phyloP scores from a whole-genome alignment of 176 grass and related monocot species.

The Carex cristatella region DNA sequence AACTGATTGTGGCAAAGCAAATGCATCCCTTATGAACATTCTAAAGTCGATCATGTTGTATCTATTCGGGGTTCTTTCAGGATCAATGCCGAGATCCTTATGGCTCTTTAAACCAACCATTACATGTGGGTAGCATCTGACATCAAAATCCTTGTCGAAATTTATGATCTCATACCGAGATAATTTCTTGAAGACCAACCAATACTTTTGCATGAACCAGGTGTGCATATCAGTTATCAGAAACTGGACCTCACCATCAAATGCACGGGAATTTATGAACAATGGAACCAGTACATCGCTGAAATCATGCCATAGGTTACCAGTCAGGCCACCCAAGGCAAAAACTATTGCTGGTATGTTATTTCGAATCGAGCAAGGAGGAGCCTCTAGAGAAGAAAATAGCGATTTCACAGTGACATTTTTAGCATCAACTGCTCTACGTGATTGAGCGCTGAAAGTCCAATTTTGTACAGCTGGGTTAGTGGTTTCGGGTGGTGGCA shows the following conservation, averaged over 20 bases:
- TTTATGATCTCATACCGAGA: conserved; percentile 46
- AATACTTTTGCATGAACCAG: conserved; percentile 63
- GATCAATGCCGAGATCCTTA: conserved; percentile 57
- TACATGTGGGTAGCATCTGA: conserved; percentile 57
- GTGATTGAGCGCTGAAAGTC: conserved; percentile 56
- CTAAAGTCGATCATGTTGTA: conserved; percentile 55
- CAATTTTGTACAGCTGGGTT: conserved; percentile 31
- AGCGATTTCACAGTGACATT: conserved; percentile 41
- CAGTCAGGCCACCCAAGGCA: conserved; percentile 61
- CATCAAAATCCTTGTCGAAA: conserved; percentile 31
- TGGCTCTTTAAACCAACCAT: conserved; percentile 57
- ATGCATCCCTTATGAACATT: conserved; percentile 39
- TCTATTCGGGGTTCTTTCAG: conserved; percentile 32
- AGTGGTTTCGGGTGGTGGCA: not conserved
- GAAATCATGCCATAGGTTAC: conserved; percentile 68
- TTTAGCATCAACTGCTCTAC: conserved; percentile 40
- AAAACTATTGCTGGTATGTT: conserved; percentile 44
- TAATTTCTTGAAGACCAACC: conserved; percentile 37
- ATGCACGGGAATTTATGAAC: conserved; percentile 41
- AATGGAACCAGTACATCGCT: conserved; percentile 62
- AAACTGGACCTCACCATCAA: conserved; percentile 59
- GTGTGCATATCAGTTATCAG: conserved; percentile 45
- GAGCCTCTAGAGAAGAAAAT: conserved; percentile 27
- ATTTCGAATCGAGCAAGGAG: conserved; percentile 43
- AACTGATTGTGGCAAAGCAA: conserved; percentile 29